phyloP scores from a whole-genome alignment of 768 basidiomycete species.

The Podaxis sp. region DNA sequence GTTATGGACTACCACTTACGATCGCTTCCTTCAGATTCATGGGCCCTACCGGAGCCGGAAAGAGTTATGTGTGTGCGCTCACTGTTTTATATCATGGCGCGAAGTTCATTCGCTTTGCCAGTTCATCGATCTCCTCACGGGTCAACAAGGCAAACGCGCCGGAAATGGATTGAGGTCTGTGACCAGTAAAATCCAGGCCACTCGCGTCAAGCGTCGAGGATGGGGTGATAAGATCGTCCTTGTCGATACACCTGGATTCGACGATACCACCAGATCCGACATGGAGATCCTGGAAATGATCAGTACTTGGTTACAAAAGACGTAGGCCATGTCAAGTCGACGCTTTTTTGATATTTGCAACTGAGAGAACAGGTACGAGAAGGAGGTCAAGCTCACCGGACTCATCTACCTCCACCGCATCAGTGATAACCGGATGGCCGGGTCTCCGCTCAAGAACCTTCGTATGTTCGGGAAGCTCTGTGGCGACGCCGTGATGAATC shows the following conservation, averaged over 20 bases:
- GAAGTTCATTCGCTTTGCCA: constrained; percentile 7
- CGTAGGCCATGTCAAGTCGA: constrained; percentile 16
- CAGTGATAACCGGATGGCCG: constrained; percentile 36
- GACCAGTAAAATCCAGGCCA: constrained; percentile 35
- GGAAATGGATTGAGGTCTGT: constrained; percentile 32
- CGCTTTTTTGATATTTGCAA: not conserved
- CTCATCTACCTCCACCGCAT: constrained; percentile 42
- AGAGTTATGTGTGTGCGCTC: constrained; percentile 25
- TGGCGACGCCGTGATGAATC: constrained; percentile 26
- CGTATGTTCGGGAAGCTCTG: constrained; percentile 30
- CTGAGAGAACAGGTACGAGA: constrained; percentile 23
- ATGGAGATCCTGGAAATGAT: constrained; percentile 38
- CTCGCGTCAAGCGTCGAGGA: constrained; percentile 23
- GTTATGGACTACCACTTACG: not conserved
- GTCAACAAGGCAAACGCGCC: constrained; percentile 14
- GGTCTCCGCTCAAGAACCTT: constrained; percentile 31
- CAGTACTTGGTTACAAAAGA: constrained; percentile 26
- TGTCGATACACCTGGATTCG: constrained; percentile 38
- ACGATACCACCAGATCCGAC: constrained; percentile 35
- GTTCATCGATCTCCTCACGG: constrained; percentile 26
- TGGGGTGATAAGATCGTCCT: constrained; percentile 26
- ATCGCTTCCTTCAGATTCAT: constrained; percentile 21
- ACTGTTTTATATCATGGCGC: not conserved
- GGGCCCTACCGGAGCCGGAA: constrained; percentile 30
- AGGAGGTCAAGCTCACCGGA: constrained; percentile 27